phyloP scores from a whole-genome alignment of 2,329 filamentous ascomycete species.

The Penicillium sp. region DNA sequence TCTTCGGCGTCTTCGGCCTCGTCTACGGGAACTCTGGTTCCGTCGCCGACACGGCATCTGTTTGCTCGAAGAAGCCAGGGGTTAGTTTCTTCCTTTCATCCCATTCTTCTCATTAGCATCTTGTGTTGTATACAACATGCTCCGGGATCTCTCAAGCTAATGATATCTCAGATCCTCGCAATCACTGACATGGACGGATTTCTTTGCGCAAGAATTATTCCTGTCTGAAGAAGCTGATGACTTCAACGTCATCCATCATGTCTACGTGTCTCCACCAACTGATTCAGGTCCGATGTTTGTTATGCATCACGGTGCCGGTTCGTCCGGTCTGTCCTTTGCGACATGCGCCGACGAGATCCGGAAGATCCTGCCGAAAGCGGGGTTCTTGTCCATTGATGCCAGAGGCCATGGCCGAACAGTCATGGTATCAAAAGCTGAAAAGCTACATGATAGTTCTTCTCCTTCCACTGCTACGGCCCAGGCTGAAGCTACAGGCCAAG shows the following conservation, averaged over 20 bases:
- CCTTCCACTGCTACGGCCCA: conserved; percentile 8
- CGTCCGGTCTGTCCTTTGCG: conserved; percentile 88
- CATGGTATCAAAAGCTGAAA: conserved; percentile 11
- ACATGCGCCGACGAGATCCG: conserved; percentile 72
- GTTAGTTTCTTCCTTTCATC: conserved; percentile 43
- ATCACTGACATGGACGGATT: conserved; percentile 78
- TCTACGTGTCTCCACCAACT: conserved; percentile 75
- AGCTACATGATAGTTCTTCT: conserved; percentile 7
- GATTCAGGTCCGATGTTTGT: conserved; percentile 78
- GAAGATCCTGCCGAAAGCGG: conserved; percentile 70
- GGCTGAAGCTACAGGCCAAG: conserved; percentile 28
- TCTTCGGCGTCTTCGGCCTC: conserved; percentile 79
- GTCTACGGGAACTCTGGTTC: conserved; percentile 86
- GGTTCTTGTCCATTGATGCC: conserved; percentile 79
- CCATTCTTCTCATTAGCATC: neutral
- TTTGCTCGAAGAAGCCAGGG: conserved; percentile 64
- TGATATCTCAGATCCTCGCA: conserved; percentile 38
- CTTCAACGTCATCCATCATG: conserved; percentile 65
- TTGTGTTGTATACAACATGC: neutral
- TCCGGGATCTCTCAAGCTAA: neutral
- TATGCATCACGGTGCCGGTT: conserved; percentile 91
- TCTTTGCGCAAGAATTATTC: conserved; percentile 83
- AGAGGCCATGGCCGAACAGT: conserved; percentile 74
- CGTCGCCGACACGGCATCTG: conserved; percentile 66
- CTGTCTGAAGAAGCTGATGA: conserved; percentile 46